A percentile compares a stretch with the other conserved stretches of the same genome.
Evolutionary conservation across 2,329 filamentous ascomycete species (phyloP).

Genomic region (Coniochaeta sp.): DNA sequence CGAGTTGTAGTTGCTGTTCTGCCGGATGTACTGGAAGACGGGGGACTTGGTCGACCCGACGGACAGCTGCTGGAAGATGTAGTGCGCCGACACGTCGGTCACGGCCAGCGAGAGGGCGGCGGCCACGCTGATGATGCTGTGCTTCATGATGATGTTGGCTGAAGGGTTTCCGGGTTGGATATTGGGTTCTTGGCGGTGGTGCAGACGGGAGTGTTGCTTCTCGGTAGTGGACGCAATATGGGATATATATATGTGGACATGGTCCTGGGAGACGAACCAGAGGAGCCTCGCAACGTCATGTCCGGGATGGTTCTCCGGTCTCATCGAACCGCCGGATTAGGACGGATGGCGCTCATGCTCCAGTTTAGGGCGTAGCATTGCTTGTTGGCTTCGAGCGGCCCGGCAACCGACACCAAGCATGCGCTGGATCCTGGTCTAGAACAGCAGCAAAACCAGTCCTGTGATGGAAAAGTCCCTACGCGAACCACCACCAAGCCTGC

Average conservation of each 20-base stretch:
- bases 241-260: background rate
- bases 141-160: constrained; percentile 21
- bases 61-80: constrained; percentile 33
- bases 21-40: constrained; percentile 32
- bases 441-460: background rate
- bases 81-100: constrained; percentile 28
- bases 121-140: constrained; percentile 20
- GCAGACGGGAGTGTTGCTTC: background rate
- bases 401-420: background rate
- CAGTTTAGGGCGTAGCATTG: background rate
- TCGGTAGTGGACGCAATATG: background rate
- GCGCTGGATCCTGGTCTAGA: background rate
- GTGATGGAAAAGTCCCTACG: background rate
- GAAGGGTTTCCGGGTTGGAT: background rate
- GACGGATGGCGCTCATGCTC: background rate
- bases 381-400: background rate
- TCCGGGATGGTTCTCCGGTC: background rate
- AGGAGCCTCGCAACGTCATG: background rate
- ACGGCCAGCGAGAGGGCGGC: constrained; percentile 23
- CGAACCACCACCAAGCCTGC: background rate
- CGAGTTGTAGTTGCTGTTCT: constrained; percentile 41
- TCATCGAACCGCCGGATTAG: background rate
- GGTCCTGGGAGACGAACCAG: background rate
- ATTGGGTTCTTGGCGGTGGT: background rate
- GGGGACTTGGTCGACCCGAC: constrained; percentile 23